These are phyloP conservation scores for Chlorella sp. DNA, from an alignment of 139 green algal genomes.

Conservation along the genomic window DNA sequence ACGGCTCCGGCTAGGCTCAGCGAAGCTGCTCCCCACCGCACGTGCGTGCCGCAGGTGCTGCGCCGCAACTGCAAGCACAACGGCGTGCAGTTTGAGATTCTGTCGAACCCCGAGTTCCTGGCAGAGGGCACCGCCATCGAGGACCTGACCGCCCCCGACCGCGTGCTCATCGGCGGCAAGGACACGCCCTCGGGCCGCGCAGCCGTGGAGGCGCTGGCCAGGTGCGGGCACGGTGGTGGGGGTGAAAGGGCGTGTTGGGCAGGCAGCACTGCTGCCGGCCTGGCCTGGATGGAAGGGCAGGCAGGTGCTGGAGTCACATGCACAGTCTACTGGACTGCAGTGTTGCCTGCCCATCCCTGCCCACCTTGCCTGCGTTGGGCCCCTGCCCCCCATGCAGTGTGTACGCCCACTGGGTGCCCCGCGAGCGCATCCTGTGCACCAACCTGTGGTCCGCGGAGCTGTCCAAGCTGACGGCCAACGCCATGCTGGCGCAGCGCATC, in stretches of 20 bases:
- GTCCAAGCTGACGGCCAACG: constrained; percentile 98
- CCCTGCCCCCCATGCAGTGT: constrained; percentile 61
- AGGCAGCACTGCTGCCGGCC: no score
- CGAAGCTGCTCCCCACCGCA: not conserved
- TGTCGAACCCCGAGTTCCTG: constrained; percentile 94
- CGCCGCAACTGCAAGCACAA: constrained; percentile 79
- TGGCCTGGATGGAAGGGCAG: no score
- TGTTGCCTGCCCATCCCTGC: not conserved
- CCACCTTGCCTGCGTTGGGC: no score
- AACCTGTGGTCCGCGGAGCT: constrained; percentile 99
- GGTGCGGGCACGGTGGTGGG: not conserved
- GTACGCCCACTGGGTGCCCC: constrained; percentile 97
- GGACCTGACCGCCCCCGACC: constrained; percentile 79
- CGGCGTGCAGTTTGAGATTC: constrained; percentile 93
- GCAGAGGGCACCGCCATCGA: constrained; percentile 95
- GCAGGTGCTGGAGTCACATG: no score
- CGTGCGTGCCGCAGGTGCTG: constrained; percentile 83
- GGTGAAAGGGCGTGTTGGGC: no score
- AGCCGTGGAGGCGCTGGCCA: constrained; percentile 77
- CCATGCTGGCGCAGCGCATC: constrained; percentile 98
- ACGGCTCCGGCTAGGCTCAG: no score
- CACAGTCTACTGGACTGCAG: no score
- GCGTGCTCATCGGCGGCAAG: constrained; percentile 83
- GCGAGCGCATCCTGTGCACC: constrained; percentile 92
- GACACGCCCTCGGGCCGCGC: constrained; percentile 82